phyloP scores from a whole-genome alignment of 257 asterid species.

The Nicotiana tomentosiformis region DNA sequence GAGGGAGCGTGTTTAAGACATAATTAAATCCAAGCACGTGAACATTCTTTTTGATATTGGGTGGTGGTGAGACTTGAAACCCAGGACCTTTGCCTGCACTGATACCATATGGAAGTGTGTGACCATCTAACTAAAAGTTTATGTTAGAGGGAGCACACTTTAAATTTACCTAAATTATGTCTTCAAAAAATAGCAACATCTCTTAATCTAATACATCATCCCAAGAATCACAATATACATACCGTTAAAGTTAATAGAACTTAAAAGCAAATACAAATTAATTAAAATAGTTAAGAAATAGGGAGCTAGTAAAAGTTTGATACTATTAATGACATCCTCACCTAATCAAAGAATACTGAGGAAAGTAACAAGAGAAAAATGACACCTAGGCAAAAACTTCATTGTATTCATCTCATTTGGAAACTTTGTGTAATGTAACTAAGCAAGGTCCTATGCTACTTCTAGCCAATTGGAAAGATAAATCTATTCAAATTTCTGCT shows the following conservation, averaged over 20 bases:
- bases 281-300: not conserved
- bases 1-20: too few species aligned
- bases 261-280: not conserved
- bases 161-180: too few species aligned
- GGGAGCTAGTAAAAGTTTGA: not conserved
- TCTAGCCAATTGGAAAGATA: not conserved
- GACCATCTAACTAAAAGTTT: too few species aligned
- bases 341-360: not conserved
- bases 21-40: too few species aligned
- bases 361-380: not conserved
- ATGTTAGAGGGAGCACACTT: too few species aligned
- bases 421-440: not conserved
- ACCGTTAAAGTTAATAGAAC: not conserved
- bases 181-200: not conserved
- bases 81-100: too few species aligned
- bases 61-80: too few species aligned
- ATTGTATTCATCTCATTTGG: not conserved
- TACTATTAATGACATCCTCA: not conserved
- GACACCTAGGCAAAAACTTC: not conserved
- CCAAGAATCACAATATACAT: not conserved
- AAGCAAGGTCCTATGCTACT: not conserved
- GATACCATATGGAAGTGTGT: too few species aligned
- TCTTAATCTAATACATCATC: not conserved
- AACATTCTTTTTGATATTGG: too few species aligned
- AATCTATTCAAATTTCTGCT: not conserved